Percentiles rank a stretch among this genome's conserved stretches.
Evolutionary conservation across 163 green algal genomes (phyloP).

Genomic region (Scenedesmus sp.): DNA sequence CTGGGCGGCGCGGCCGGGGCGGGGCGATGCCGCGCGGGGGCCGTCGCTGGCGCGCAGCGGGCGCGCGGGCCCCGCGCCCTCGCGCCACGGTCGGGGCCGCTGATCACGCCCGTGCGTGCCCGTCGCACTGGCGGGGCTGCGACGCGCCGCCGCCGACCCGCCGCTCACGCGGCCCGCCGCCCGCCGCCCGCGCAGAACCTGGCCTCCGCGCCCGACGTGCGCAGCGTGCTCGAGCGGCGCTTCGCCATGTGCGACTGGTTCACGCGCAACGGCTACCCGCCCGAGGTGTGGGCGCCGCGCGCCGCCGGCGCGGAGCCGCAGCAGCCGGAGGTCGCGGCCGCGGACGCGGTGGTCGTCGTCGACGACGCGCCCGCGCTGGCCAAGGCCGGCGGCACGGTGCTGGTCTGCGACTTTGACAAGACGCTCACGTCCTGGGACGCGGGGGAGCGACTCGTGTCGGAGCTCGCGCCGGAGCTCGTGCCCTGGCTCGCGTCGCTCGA

Average conservation of each 20-base stretch:
- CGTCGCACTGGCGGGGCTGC: too few relatives aligned
- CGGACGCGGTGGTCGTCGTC: slow-evolving; percentile 10
- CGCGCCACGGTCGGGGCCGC: too few relatives aligned
- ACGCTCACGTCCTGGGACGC: slow-evolving; percentile 79
- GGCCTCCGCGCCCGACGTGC: slow-evolving; percentile 65
- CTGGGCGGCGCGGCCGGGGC: too few relatives aligned
- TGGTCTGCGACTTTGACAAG: slow-evolving; percentile 88
- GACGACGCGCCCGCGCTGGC: slow-evolving; percentile 17
- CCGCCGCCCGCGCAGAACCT: slow-evolving; percentile 32
- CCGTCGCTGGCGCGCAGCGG: too few relatives aligned
- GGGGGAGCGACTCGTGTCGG: slow-evolving; percentile 75
- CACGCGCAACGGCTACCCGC: slow-evolving; percentile 56
- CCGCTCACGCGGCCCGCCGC: too few relatives aligned
- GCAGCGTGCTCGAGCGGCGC: slow-evolving; percentile 67
- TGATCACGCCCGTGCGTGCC: too few relatives aligned
- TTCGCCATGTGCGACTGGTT: slow-evolving; percentile 90
- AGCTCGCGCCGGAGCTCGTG: slow-evolving; percentile 85
- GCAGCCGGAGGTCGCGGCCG: neutral
- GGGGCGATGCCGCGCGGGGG: too few relatives aligned
- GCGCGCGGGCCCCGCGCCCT: too few relatives aligned
- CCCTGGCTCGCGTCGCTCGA: slow-evolving; percentile 72
- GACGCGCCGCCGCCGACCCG: too few relatives aligned
- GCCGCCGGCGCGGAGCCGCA: neutral
- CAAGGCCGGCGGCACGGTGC: too few relatives aligned
- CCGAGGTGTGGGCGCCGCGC: slow-evolving; percentile 25